Evolutionary conservation across 768 basidiomycete genomes (phyloP).

Genomic region (Suillus hirtellus): DNA sequence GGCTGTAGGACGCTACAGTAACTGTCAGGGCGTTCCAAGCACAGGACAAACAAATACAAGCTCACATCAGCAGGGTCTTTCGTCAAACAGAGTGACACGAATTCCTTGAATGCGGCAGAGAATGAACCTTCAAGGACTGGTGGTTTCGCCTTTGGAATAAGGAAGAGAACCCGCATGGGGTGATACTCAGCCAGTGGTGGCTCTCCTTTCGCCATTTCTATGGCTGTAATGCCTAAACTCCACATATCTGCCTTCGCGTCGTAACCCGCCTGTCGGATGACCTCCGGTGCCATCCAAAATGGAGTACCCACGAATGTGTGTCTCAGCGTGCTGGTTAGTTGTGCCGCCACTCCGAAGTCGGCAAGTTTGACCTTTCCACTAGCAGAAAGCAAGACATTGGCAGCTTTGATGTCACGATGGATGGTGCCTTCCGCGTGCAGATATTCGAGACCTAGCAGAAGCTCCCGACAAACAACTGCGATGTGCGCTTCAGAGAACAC

Average conservation of each 20-base stretch:
- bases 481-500: conserved; percentile 92
- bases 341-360: conserved; percentile 98
- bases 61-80: conserved; percentile 84
- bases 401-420: conserved; percentile 98
- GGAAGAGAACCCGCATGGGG: conserved; percentile 96
- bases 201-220: conserved; percentile 97
- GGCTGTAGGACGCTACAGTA: conserved; percentile 77
- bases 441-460: conserved; percentile 91
- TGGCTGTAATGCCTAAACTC: conserved; percentile 97
- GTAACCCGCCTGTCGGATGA: conserved; percentile 96
- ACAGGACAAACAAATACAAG: conserved; percentile 5
- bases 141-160: conserved; percentile 96
- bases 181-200: conserved; percentile 97
- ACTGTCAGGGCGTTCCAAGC: conserved; percentile 15
- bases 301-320: conserved; percentile 98
- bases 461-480: conserved; percentile 91
- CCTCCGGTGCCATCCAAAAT: conserved; percentile 99
- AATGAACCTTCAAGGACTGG: conserved; percentile 88
- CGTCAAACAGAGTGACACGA: conserved; percentile 85
- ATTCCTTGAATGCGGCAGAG: conserved; percentile 87
- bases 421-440: conserved; percentile 96
- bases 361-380: conserved; percentile 95
- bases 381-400: conserved; percentile 89
- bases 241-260: conserved; percentile 97
- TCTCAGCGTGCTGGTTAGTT: conserved; percentile 88